Evolutionary conservation across 495 filamentous ascomycete species (phyloP).

Genomic region (Bacidia rubella): DNA sequence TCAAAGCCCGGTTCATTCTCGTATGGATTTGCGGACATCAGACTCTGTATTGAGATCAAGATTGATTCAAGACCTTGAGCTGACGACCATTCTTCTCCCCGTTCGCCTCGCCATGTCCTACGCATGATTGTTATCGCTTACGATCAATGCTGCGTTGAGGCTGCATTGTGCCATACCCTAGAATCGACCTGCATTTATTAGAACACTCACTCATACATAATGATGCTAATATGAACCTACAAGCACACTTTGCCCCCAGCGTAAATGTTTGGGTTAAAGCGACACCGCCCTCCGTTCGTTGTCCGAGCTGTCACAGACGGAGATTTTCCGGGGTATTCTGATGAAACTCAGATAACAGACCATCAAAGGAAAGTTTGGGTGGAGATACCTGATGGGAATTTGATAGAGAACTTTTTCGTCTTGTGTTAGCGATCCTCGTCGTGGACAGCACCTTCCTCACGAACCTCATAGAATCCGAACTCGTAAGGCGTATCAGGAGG

Average conservation of each 20-base stretch:
- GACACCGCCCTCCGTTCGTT: constrained; percentile 72
- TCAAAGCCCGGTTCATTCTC: constrained; percentile 95
- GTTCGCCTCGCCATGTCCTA: constrained; percentile 86
- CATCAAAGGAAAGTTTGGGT: no score
- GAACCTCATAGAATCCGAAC: constrained; percentile 89
- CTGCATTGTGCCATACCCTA: constrained; percentile 46
- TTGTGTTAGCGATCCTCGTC: no score
- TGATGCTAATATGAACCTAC: constrained; percentile 33
- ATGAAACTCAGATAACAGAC: constrained; percentile 8
- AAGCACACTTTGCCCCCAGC: constrained; percentile 81
- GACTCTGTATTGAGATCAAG: constrained; percentile 85
- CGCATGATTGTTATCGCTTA: constrained; percentile 19
- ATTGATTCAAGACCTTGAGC: constrained; percentile 93
- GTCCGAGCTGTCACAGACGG: constrained; percentile 64
- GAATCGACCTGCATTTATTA: constrained; percentile 52
- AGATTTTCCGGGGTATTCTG: constrained; percentile 80
- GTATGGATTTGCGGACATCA: constrained; percentile 90
- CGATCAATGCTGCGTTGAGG: not conserved
- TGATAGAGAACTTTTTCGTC: constrained; percentile 30
- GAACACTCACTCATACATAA: not conserved
- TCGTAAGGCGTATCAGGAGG: constrained; percentile 94
- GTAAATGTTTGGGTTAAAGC: constrained; percentile 98
- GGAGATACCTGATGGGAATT: constrained; percentile 24
- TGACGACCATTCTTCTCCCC: constrained; percentile 87
- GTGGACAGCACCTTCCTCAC: not conserved